phyloP scores from a whole-genome alignment of 2,329 filamentous ascomycete species.

The Colletotrichum tofieldiae region DNA sequence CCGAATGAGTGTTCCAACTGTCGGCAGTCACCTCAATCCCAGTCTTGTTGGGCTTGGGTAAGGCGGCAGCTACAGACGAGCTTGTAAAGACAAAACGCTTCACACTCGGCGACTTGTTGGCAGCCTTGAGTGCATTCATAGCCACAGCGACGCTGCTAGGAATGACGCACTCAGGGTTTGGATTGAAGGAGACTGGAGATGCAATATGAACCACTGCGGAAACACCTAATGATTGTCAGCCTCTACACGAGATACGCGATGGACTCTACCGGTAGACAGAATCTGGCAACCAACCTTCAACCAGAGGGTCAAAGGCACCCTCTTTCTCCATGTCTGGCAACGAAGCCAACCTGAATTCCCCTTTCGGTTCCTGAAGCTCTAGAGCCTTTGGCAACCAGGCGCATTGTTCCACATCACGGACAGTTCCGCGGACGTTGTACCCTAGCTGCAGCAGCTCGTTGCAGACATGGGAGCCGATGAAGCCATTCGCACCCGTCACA shows the following conservation, averaged over 20 bases:
- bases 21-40: conserved; percentile 45
- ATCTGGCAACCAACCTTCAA: conserved; percentile 46
- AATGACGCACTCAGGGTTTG: conserved; percentile 58
- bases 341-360: conserved; percentile 51
- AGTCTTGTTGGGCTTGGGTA: conserved; percentile 21
- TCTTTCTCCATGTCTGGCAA: conserved; percentile 53
- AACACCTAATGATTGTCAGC: conserved; percentile 6
- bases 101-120: conserved; percentile 53
- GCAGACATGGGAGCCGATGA: conserved; percentile 58
- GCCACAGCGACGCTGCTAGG: conserved; percentile 51
- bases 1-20: conserved; percentile 55
- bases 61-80: conserved; percentile 31
- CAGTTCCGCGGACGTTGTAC: conserved; percentile 58
- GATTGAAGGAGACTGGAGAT: conserved; percentile 51
- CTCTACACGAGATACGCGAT: not conserved
- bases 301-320: conserved; percentile 47
- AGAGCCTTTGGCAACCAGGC: conserved; percentile 50
- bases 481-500: conserved; percentile 61
- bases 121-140: conserved; percentile 52
- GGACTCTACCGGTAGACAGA: too few species aligned
- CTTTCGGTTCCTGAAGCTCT: conserved; percentile 50
- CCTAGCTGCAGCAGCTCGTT: conserved; percentile 54
- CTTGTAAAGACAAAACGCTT: conserved; percentile 58
- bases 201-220: conserved; percentile 51
- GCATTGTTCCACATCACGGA: conserved; percentile 51